These are phyloP conservation scores for Alopecurus myosuroides DNA, from an alignment of 176 grass and related monocot species.

Conservation along the genomic window DNA sequence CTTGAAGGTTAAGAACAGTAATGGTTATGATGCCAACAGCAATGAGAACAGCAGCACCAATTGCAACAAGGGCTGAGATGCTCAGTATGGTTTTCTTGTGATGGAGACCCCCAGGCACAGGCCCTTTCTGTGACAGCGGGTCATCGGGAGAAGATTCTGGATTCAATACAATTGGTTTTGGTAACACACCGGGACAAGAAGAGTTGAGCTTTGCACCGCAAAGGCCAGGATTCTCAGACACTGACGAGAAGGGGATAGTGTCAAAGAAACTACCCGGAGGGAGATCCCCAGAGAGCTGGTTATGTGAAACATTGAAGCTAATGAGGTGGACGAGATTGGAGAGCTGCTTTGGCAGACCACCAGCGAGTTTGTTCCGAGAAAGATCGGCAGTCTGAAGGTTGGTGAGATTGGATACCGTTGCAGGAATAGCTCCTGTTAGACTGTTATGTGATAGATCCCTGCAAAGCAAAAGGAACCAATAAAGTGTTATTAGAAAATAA, in stretches of 20 bases:
- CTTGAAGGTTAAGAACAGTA: slow-evolving; percentile 81
- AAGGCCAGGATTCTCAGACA: slow-evolving; percentile 77
- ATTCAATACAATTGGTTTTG: slow-evolving; percentile 95
- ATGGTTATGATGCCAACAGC: slow-evolving; percentile 82
- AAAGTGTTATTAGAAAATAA: neutral
- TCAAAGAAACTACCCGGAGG: slow-evolving; percentile 93
- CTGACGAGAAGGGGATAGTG: slow-evolving; percentile 68
- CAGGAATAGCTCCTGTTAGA: slow-evolving; percentile 77
- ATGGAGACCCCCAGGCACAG: slow-evolving; percentile 24
- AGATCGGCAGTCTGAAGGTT: slow-evolving; percentile 67
- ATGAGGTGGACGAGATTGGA: slow-evolving; percentile 67
- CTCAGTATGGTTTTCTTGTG: slow-evolving; percentile 96
- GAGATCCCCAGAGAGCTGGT: slow-evolving; percentile 81
- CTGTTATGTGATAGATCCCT: slow-evolving; percentile 93
- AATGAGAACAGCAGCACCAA: slow-evolving; percentile 85
- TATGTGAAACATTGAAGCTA: slow-evolving; percentile 86
- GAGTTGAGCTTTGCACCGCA: slow-evolving; percentile 83
- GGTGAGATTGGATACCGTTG: slow-evolving; percentile 54
- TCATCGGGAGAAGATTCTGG: slow-evolving; percentile 54
- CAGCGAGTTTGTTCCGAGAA: slow-evolving; percentile 72
- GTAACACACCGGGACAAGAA: slow-evolving; percentile 70
- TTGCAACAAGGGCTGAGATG: slow-evolving; percentile 91
- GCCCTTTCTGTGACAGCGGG: slow-evolving; percentile 24
- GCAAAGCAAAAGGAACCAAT: neutral
- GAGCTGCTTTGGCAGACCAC: slow-evolving; percentile 72